These are phyloP conservation scores for Lachnum nothofagi DNA, from an alignment of 2,329 filamentous ascomycete genomes.

Conservation along the genomic window DNA sequence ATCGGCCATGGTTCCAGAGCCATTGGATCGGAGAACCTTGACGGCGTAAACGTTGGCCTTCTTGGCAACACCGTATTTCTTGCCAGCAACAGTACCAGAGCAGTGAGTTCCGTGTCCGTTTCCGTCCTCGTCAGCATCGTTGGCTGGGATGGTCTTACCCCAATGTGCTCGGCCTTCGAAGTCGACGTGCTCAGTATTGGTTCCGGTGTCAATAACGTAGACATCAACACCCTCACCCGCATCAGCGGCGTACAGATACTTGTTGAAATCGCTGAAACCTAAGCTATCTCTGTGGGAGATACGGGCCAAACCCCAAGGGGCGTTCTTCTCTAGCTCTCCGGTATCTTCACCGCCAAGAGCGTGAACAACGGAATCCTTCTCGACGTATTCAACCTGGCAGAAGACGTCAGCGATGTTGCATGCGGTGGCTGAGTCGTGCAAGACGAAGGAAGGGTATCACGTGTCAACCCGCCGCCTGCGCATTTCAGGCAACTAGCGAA, in stretches of 20 bases:
- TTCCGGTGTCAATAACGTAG: slow-evolving; percentile 97
- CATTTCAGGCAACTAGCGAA: background rate
- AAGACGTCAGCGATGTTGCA: slow-evolving; percentile 18
- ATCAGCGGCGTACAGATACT: slow-evolving; percentile 86
- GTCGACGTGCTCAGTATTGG: slow-evolving; percentile 89
- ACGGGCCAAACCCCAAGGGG: slow-evolving; percentile 98
- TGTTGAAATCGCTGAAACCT: slow-evolving; percentile 91
- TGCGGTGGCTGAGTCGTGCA: background rate
- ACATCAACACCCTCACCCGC: slow-evolving; percentile 97
- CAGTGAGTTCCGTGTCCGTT: slow-evolving; percentile 99
- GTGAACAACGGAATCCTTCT: slow-evolving; percentile 89
- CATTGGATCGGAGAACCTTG: slow-evolving; percentile 96
- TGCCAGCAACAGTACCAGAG: slow-evolving; percentile 94
- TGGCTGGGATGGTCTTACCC: slow-evolving; percentile 90
- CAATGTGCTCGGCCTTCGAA: slow-evolving; percentile 93
- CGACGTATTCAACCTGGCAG: slow-evolving; percentile 85
- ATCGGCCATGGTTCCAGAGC: slow-evolving; percentile 96
- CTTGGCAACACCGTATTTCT: slow-evolving; percentile 99
- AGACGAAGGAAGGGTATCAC: slow-evolving; percentile 18
- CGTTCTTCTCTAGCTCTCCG: slow-evolving; percentile 75
- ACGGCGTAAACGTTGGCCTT: slow-evolving; percentile 95
- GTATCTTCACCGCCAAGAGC: slow-evolving; percentile 55
- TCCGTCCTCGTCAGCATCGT: slow-evolving; percentile 84
- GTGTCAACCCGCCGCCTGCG: slow-evolving; percentile 16
- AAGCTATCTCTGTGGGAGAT: slow-evolving; percentile 89